Evolutionary conservation across 2,329 filamentous ascomycete genomes (phyloP).

Genomic region (Apiospora sp.): DNA sequence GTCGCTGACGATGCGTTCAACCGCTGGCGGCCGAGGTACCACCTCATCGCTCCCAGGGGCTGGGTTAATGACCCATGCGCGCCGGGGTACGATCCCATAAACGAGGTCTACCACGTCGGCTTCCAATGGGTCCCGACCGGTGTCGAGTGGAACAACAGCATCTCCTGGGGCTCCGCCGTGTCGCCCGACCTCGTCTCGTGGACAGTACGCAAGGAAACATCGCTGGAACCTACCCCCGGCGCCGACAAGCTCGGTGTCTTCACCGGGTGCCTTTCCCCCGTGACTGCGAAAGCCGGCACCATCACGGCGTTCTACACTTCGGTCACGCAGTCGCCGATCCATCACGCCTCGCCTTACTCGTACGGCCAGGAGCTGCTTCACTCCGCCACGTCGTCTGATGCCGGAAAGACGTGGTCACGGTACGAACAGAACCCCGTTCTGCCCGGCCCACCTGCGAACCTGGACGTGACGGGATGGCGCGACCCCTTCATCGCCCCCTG

Average conservation of each 20-base stretch:
- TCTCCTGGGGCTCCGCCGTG: slow-evolving; percentile 1
- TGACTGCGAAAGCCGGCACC: background rate
- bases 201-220: background rate
- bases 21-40: background rate
- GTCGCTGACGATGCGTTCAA: background rate
- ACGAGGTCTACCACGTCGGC: background rate
- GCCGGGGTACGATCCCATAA: background rate
- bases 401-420: background rate
- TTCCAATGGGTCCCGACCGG: slow-evolving; percentile 8
- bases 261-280: background rate
- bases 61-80: slow-evolving; percentile 13
- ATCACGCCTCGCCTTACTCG: background rate
- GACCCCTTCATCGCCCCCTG: background rate
- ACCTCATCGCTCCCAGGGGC: background rate
- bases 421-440: background rate
- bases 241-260: background rate
- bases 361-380: slow-evolving; percentile 1
- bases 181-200: background rate
- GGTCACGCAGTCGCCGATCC: background rate
- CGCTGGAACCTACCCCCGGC: background rate
- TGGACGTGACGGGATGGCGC: background rate
- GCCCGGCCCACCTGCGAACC: background rate
- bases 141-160: slow-evolving; percentile 4
- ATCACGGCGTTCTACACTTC: background rate
- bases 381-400: background rate